phyloP scores from a whole-genome alignment of 805 yeast genomes.

The Spathaspora gorwiae region DNA sequence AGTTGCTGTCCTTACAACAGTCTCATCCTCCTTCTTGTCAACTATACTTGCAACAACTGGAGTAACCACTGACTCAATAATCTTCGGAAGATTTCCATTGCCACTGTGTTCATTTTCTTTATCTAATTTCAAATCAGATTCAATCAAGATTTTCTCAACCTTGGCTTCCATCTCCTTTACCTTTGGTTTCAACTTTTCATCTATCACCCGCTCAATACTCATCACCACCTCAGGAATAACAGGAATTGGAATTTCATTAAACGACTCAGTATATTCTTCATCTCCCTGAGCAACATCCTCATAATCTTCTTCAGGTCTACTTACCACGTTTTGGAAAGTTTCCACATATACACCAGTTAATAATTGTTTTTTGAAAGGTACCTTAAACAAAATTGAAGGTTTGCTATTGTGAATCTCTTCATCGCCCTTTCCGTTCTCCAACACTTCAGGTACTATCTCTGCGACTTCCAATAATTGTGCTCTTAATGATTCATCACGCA shows the following conservation, averaged over 20 bases:
- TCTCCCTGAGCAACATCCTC: slow-evolving; percentile 1
- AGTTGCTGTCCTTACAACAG: slow-evolving; percentile 3
- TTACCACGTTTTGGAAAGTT: background rate
- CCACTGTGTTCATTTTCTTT: background rate
- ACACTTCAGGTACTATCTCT: background rate
- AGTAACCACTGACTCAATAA: slow-evolving; percentile 1
- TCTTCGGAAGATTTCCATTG: background rate
- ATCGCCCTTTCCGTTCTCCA: slow-evolving; percentile 1
- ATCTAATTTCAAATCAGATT: background rate
- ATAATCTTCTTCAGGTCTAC: slow-evolving; percentile 2
- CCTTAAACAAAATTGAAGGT: slow-evolving; percentile 12
- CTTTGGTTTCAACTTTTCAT: slow-evolving; percentile 21
- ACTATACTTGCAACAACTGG: background rate
- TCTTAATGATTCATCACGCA: slow-evolving; percentile 20
- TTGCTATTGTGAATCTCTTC: slow-evolving; percentile 2
- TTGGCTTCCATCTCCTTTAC: slow-evolving; percentile 10
- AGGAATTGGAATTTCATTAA: slow-evolving; percentile 15
- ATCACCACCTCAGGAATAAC: slow-evolving; percentile 20
- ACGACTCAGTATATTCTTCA: background rate
- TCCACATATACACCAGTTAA: slow-evolving; percentile 9
- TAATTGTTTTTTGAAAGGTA: slow-evolving; percentile 23
- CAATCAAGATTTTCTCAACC: slow-evolving; percentile 1
- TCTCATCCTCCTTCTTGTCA: background rate
- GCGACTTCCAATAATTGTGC: background rate
- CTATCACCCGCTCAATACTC: slow-evolving; percentile 18